Evolutionary conservation across 768 basidiomycete genomes (phyloP), one percentile per base, ranked within the genome.

Genomic region (Cytidiella melzeri): DNA sequence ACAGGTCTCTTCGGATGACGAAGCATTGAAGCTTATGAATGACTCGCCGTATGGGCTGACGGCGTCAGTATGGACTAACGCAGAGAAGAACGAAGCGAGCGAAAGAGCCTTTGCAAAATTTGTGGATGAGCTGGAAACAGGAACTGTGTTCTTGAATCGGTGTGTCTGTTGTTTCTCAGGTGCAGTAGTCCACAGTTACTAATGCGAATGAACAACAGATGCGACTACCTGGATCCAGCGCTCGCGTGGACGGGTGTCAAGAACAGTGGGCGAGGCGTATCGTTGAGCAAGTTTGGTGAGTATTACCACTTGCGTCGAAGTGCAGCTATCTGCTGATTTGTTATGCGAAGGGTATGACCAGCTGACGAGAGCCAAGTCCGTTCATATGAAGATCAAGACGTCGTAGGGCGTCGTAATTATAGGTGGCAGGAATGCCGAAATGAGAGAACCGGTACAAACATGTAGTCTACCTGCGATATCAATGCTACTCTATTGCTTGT

Each of bases 41-140:
- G 93, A 98, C 64, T 96, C 94, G 13, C 80, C 80, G 0, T 98
- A 94, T 61, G 96, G 96, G 12, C 74, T 99, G 19, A 99, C 95
- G 1, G 92, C 91, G 3, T 93, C 92, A 15, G 65, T 99, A 26
- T 99, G 95, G 96, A 97, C 96, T 1, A 78, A 89, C 57, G 77
- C 73, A 0, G 73, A 76, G 24, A 68, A 67, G 3, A 76, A 81
- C 50, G 64, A 73, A 0, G 76, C 76, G n/a, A 89, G 87, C 0
- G 76, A 87, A 53, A 60, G 66, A 2, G 82, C 78, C 0, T 96
- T 97, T 69, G 58, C 84, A 49, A 66, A 63, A 41, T 69, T 95
- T 21, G 80, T 75, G 5, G 83, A 87, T 43, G 76, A 80, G 54
- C 65, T 98, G 26, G 82, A 94, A 50, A 83, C 87, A 0, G 96